Base-by-base conservation (phyloP, 257 asterid species). In the Rhazya stricta region DNA sequence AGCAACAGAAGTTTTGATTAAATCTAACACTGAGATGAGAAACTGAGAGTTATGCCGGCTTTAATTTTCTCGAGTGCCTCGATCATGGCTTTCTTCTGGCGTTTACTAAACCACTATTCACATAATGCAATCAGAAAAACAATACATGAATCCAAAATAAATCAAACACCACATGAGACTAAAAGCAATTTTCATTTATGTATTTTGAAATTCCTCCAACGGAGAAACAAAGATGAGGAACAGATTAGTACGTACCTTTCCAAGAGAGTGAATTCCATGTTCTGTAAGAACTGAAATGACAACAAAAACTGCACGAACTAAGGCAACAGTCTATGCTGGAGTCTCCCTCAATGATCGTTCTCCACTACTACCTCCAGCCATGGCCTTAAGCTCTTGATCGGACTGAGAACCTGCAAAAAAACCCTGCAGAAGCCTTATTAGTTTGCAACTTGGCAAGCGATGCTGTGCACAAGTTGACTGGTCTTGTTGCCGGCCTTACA, bases 241-340 rank as follows among this genome's bases (percentile, higher is more conserved):
- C 3, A 70, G 25, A 0, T 3, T 4, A 60, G 13, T 77, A 88
- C 97, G 13, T 77, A 88, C 97, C 89, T 87, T 87, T 36, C 81
- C 88, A 71, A 91, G 90, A 41, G 83, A 83, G 71, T 89, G 87
- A 51, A 91, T 91, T 8, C 89, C 90, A 48, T 88, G 94, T 75
- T 91, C 97, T 45, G 89, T 84, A 3, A 78, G 56, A 48, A 91
- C 62, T 9, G 97, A 91, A 13, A 89, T 80, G 75, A 85, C 53
- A 37, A 89, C 84, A 70, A 91, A 85, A 21, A 85, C 84, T 0
- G 92, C 88, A 61, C 87, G 84, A 56, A 91, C 97, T 41, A 85
- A 72, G 19, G 96, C 97, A 39, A 91, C 96, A 16, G 97, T 89
- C 97, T 96, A 91, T 0, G 97, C 89, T 9, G 97, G 87, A 60